These are phyloP conservation scores for Candida incommunis DNA, from an alignment of 805 yeast species.

Conservation along the genomic window DNA sequence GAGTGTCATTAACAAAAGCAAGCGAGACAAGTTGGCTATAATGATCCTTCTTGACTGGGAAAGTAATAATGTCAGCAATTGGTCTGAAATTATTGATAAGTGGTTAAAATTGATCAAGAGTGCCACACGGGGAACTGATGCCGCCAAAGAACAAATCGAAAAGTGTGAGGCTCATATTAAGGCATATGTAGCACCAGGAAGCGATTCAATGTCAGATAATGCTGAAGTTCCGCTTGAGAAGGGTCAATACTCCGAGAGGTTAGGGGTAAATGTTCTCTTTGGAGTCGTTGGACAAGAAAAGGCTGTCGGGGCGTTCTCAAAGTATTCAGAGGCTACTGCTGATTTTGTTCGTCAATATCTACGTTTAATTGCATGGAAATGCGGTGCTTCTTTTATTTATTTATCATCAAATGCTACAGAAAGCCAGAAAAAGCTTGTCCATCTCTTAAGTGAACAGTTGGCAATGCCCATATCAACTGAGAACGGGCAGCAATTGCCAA, in stretches of 20 bases:
- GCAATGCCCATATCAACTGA: background rate
- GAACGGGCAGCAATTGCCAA: background rate
- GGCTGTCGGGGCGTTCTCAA: background rate
- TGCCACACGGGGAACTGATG: background rate
- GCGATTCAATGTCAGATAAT: background rate
- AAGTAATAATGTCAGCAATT: background rate
- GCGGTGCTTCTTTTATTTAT: constrained; percentile 1
- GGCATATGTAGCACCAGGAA: background rate
- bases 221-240: background rate
- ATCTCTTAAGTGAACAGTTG: background rate
- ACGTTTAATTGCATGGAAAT: background rate
- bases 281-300: background rate
- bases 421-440: background rate
- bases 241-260: background rate
- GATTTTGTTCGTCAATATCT: background rate
- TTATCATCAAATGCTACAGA: background rate
- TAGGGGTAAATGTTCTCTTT: background rate
- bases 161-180: background rate
- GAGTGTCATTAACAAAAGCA: background rate
- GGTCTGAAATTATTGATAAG: background rate
- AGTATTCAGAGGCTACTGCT: background rate
- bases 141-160: background rate
- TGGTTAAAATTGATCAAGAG: background rate
- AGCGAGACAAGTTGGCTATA: background rate
- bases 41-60: background rate